phyloP scores from a whole-genome alignment of 2,329 filamentous ascomycete species.

The Diaporthe sp. region DNA sequence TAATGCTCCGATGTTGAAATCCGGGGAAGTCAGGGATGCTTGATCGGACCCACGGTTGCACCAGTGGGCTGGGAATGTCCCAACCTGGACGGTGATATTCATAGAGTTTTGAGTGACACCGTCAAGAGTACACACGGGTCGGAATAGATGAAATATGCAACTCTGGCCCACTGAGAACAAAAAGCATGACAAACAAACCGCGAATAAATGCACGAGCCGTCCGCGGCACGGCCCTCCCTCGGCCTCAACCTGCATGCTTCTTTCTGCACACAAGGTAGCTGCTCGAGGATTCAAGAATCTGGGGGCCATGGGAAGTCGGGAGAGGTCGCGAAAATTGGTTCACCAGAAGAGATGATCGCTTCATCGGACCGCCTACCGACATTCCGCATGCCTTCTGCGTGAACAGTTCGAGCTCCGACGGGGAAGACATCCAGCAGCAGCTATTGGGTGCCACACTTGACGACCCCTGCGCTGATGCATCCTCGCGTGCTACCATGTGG shows the following conservation, averaged over 20 bases:
- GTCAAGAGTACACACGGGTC: not conserved
- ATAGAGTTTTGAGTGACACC: not conserved
- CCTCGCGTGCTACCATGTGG: not conserved
- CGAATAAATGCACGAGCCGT: too few species aligned
- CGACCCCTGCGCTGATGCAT: not conserved
- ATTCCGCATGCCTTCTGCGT: not conserved
- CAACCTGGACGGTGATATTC: not conserved
- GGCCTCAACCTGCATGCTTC: too few species aligned
- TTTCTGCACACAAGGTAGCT: too few species aligned
- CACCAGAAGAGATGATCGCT: not conserved
- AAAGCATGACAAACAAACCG: not conserved
- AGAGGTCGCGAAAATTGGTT: not conserved
- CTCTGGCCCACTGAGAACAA: not conserved
- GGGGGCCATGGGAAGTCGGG: constrained; percentile 21
- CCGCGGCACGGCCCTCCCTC: not conserved
- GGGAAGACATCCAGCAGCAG: not conserved
- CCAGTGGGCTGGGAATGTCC: not conserved
- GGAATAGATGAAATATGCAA: not conserved
- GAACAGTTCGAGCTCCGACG: not conserved
- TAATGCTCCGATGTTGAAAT: constrained; percentile 12
- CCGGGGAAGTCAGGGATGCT: constrained; percentile 22
- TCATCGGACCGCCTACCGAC: constrained; percentile 38
- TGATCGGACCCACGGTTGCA: not conserved
- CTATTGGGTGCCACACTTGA: constrained; percentile 30
- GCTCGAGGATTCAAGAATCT: not conserved